These are phyloP conservation scores for Sphenostylis stenocarpa DNA, from an alignment of 306 rosid genomes.

Conservation along the genomic window DNA sequence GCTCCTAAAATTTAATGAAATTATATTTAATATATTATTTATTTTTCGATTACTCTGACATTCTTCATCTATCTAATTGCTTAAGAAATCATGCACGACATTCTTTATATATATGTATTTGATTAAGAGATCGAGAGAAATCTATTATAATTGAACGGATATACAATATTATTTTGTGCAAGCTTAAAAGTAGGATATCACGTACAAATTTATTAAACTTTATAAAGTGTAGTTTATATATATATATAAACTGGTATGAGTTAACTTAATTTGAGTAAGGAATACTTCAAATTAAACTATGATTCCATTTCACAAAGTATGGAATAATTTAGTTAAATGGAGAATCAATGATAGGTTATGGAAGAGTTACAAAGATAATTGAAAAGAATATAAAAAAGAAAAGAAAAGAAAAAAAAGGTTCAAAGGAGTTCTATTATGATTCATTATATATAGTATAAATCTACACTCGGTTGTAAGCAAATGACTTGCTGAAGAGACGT, in stretches of 20 bases:
- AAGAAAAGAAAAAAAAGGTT: not conserved
- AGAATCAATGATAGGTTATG: not conserved
- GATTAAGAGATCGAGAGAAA: not conserved
- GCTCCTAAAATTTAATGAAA: too few relatives aligned
- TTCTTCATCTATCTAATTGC: too few relatives aligned
- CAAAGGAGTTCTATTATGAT: not conserved
- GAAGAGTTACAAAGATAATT: not conserved
- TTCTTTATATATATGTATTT: too few relatives aligned
- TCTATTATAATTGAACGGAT: too few relatives aligned
- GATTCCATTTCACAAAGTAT: not conserved
- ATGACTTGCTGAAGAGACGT: slow-evolving; percentile 51
- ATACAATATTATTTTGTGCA: too few relatives aligned
- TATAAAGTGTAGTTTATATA: not conserved
- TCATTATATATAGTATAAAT: not conserved
- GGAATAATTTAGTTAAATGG: not conserved
- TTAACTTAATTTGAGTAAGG: too few relatives aligned
- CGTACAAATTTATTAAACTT: not conserved
- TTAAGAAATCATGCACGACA: too few relatives aligned
- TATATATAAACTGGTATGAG: too few relatives aligned
- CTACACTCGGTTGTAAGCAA: slow-evolving; percentile 40
- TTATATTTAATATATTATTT: too few relatives aligned
- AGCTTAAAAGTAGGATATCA: not conserved
- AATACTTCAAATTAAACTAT: not conserved
- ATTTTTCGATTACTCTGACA: too few relatives aligned
- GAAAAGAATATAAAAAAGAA: not conserved